Conservation (phyloP, 192 early-diverging fungal species). For the Backusella luteola region DNA sequence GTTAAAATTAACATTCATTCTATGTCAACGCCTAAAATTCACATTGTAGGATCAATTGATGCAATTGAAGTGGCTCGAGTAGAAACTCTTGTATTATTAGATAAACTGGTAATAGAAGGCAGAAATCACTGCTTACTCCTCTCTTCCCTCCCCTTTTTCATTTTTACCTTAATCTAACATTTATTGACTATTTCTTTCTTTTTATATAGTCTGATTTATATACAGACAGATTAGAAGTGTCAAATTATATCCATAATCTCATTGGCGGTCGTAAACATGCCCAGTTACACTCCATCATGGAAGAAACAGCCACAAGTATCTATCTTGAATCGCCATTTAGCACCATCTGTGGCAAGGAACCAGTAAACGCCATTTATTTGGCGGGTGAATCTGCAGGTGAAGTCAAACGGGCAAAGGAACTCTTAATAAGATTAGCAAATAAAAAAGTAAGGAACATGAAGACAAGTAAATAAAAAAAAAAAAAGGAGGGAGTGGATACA, state of each 20-base stretch:
- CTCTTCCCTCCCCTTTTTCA: neutral
- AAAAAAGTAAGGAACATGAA: slow-evolving; percentile 32
- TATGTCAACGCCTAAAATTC: slow-evolving; percentile 8
- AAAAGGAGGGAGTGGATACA: slow-evolving; percentile 43
- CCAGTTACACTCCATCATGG: slow-evolving; percentile 24
- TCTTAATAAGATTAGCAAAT: slow-evolving; percentile 23
- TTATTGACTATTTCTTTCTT: slow-evolving; percentile 7
- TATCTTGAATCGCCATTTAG: slow-evolving; percentile 69
- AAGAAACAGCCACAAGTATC: slow-evolving; percentile 56
- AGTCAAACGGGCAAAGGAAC: slow-evolving; percentile 16
- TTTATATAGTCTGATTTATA: slow-evolving; percentile 18
- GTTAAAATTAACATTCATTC: neutral
- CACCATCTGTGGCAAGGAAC: slow-evolving; percentile 20
- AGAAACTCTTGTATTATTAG: slow-evolving; percentile 28
- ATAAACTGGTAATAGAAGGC: slow-evolving; percentile 23
- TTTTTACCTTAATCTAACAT: slow-evolving; percentile 1
- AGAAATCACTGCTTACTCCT: neutral
- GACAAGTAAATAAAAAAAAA: slow-evolving; percentile 31
- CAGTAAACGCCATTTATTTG: slow-evolving; percentile 19
- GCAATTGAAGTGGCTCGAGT: slow-evolving; percentile 17
- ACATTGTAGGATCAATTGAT: slow-evolving; percentile 19
- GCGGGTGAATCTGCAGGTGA: slow-evolving; percentile 21
- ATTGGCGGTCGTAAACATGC: slow-evolving; percentile 25
- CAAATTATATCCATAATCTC: slow-evolving; percentile 25
- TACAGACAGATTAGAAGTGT: slow-evolving; percentile 23